Evolutionary conservation across 371 early-diverging fungal species (phyloP).

Genomic region (Rhizomucor pusillus): DNA sequence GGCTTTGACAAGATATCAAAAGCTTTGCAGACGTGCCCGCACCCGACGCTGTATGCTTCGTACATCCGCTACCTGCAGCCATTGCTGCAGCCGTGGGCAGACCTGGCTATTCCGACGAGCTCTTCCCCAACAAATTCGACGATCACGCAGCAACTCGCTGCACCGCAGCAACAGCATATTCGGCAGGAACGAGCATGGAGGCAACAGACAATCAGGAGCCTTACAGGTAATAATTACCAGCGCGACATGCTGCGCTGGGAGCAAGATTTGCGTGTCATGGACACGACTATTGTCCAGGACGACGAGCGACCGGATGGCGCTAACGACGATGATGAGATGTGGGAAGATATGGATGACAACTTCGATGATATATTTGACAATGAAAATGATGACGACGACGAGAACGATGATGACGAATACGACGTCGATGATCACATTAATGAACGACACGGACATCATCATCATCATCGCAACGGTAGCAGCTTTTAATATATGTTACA

Average conservation of each 20-base stretch:
- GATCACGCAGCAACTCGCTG: neutral
- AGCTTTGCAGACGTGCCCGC: conserved; percentile 54
- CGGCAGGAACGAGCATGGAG: no score
- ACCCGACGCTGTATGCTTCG: conserved; percentile 54
- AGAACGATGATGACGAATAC: conserved; percentile 4
- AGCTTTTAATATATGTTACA: no score
- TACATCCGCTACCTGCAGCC: conserved; percentile 44
- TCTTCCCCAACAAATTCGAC: neutral
- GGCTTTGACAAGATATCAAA: conserved; percentile 51
- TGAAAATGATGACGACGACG: conserved; percentile 9
- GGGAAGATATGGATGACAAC: conserved; percentile 7
- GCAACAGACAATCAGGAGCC: no score
- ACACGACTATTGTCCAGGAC: no score
- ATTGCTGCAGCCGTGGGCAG: conserved; percentile 41
- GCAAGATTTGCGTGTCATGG: no score
- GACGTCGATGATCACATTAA: no score
- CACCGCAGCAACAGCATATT: conserved; percentile 1
- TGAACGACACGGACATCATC: no score
- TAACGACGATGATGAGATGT: conserved; percentile 1
- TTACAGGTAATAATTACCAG: no score
- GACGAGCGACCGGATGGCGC: neutral
- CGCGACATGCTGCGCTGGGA: no score
- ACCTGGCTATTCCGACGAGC: conserved; percentile 12
- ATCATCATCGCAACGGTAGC: no score
- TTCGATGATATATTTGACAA: conserved; percentile 4